Evolutionary conservation across 352 stramenopile genomes (phyloP), one percentile per base, ranked within the genome.

Genomic region (Phytopythium ostracodes): DNA sequence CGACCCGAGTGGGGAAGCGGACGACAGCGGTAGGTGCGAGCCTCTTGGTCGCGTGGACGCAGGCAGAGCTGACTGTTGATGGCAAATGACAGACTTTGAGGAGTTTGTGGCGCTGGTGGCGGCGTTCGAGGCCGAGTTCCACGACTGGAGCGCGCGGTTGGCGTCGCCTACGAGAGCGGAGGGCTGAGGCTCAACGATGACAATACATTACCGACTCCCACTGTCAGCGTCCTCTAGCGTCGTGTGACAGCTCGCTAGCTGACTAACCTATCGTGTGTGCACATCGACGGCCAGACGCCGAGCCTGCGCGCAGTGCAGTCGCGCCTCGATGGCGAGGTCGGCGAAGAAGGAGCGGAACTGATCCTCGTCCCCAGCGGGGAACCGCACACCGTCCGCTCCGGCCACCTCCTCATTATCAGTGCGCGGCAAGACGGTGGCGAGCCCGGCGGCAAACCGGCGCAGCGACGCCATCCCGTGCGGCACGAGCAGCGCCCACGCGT

Each of bases 41-140:
- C n/a, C n/a, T n/a, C n/a, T n/a, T n/a, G n/a, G 17, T 33, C 10
- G n/a, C 18, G 22, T 11, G 36, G n/a, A n/a, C n/a, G n/a, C n/a
- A n/a, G n/a, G n/a, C n/a, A n/a, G n/a, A n/a, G 7, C 33, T 33
- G 36, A 58, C 31, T 5, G 18, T 18, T 35, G 22, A 29, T 51
- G 27, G 4, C 2, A 55, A 24, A 17, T 17, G 25, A 43, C 50
- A 82, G 77, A 85, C 33, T 84, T 73, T 73, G 49, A 49, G 17
- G 79, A 89, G 58, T 87, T 89, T 62, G 63, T 87, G 24, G 70
- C 77, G 54, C 65, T 89, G 5, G 64, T 77, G 0, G 64, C 68
- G 9, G 68, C 72, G 7, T 80, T 81, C 57, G 73, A 80, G 56
- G 66, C 71, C 20, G 75, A 84, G 40, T 44, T 59, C 53, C 35